A percentile compares a stretch with the other conserved stretches of the same genome.
phyloP scores from a whole-genome alignment of 1,284 basidiomycete species.

The Ganoderma multipileum region DNA sequence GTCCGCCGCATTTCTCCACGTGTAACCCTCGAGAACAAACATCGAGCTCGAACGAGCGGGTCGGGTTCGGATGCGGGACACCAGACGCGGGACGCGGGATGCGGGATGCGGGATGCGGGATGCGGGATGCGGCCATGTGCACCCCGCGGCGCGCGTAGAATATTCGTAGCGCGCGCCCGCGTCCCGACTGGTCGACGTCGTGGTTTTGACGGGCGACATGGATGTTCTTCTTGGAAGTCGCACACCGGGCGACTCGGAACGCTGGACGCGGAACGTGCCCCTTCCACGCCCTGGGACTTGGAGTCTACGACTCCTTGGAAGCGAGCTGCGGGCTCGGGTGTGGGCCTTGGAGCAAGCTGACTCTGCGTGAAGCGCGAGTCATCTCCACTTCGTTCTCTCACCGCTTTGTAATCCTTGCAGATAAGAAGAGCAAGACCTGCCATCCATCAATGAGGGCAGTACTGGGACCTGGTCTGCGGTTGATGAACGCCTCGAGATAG shows the following conservation, averaged over 20 bases:
- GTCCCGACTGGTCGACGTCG: constrained; percentile 2
- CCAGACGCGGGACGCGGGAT: no score
- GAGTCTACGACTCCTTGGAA: not conserved
- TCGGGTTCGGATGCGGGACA: not conserved
- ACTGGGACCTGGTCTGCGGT: not conserved
- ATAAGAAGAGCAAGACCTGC: not conserved
- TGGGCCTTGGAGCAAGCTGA: no score
- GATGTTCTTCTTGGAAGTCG: not conserved
- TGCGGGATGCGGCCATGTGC: not conserved
- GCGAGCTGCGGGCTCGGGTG: not conserved
- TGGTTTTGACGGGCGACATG: not conserved
- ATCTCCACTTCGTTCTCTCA: not conserved
- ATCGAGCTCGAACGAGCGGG: not conserved
- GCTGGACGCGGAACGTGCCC: not conserved
- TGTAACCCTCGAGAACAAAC: not conserved
- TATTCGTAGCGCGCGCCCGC: not conserved
- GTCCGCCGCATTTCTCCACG: not conserved
- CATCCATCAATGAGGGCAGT: not conserved
- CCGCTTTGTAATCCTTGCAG: not conserved
- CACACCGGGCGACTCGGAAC: not conserved
- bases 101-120: not conserved
- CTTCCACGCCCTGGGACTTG: not conserved
- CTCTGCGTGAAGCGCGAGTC: not conserved
- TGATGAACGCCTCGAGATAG: not conserved
- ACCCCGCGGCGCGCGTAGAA: not conserved